These are phyloP conservation scores for Mollisia scopiformis DNA, from an alignment of 2,329 filamentous ascomycete species.

Conservation along the genomic window DNA sequence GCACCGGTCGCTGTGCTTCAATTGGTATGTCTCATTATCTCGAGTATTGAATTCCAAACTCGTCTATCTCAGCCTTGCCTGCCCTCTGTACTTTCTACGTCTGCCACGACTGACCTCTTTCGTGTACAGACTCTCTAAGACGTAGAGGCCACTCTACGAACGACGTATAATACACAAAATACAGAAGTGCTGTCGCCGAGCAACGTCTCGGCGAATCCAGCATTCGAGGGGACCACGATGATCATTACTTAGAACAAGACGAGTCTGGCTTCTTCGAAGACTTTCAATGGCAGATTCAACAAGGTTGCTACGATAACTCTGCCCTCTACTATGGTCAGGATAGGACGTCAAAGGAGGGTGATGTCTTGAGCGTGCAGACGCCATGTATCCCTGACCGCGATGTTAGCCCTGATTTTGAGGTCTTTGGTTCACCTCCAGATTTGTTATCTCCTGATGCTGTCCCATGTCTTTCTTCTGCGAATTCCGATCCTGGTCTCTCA, in stretches of 20 bases:
- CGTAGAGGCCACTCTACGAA: too few species aligned
- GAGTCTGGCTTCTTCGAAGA: conserved; percentile 8
- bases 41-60: too few species aligned
- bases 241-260: conserved; percentile 11
- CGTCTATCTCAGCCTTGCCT: too few species aligned
- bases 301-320: background rate
- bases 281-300: conserved; percentile 1
- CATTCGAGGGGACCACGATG: conserved; percentile 5
- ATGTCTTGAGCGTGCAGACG: background rate
- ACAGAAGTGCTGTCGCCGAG: background rate
- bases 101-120: too few species aligned
- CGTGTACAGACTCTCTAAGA: too few species aligned
- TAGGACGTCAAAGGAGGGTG: background rate
- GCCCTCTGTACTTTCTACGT: too few species aligned
- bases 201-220: background rate
- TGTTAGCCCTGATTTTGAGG: conserved; percentile 7
- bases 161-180: background rate
- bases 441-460: conserved; percentile 4
- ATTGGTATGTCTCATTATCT: too few species aligned
- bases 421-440: conserved; percentile 9
- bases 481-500: background rate
- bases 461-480: background rate
- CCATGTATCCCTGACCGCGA: conserved; percentile 6
- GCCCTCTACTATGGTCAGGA: background rate
- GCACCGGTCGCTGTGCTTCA: too few species aligned